These are phyloP conservation scores for Jamesozyma spencerorum DNA, from an alignment of 805 yeast species.

Conservation along the genomic window DNA sequence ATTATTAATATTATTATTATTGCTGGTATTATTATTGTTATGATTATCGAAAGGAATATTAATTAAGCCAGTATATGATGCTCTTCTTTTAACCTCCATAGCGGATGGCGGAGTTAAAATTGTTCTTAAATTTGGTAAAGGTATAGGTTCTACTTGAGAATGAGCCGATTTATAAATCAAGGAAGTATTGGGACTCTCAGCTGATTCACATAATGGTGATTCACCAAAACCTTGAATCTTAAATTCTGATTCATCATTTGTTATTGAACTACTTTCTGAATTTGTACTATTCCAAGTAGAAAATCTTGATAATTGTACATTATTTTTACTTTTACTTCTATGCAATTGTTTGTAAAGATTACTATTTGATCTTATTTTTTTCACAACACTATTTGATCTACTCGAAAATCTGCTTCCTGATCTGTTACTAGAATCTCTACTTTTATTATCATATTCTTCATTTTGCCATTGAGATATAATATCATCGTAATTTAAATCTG, in stretches of 20 bases:
- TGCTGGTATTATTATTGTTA: background rate
- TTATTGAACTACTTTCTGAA: conserved; percentile 1
- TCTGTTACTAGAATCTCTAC: background rate
- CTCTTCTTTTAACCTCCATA: conserved; percentile 12
- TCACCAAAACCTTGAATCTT: background rate
- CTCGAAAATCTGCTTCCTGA: background rate
- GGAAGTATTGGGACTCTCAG: conserved; percentile 8
- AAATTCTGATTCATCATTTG: background rate
- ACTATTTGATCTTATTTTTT: background rate
- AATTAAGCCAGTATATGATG: conserved; percentile 4
- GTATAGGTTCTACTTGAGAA: conserved; percentile 31
- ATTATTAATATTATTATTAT: background rate
- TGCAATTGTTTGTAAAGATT: conserved; percentile 2
- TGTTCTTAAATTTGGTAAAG: conserved; percentile 25
- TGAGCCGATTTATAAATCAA: conserved; percentile 25
- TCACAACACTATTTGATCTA: background rate
- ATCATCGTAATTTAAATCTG: conserved; percentile 53
- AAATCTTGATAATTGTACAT: conserved; percentile 6
- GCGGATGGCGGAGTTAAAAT: conserved; percentile 12
- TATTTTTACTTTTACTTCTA: background rate
- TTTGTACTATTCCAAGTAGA: conserved; percentile 9
- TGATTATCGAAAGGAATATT: background rate
- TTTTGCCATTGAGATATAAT: conserved; percentile 42
- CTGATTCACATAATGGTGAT: background rate
- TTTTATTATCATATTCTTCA: conserved; percentile 4